These are phyloP conservation scores for Thalia dealbata DNA, from an alignment of 176 grass and related monocot genomes.

Conservation along the genomic window DNA sequence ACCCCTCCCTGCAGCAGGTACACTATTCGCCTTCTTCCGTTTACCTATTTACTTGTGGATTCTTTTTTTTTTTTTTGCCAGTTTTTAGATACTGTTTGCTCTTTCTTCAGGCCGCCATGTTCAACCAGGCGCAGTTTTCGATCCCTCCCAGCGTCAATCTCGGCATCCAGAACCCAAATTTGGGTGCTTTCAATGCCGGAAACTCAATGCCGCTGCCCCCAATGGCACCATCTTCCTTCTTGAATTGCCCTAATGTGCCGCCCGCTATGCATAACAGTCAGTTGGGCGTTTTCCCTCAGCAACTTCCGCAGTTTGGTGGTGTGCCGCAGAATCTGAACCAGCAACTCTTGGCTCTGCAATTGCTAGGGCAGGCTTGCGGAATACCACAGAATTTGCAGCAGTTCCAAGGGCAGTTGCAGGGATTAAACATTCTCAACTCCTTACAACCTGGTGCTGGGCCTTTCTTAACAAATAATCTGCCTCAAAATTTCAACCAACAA, in stretches of 20 bases:
- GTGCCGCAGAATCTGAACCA: not conserved
- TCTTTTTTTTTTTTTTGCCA: not conserved
- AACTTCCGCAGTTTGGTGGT: not conserved
- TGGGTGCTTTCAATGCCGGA: not conserved
- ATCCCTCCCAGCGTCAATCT: not conserved
- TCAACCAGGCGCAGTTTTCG: slow-evolving; percentile 1
- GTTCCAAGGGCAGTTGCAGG: slow-evolving; percentile 6
- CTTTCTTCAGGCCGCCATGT: not conserved
- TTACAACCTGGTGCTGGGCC: not conserved
- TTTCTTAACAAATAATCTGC: not conserved
- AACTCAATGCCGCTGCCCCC: not conserved
- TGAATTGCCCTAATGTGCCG: not conserved
- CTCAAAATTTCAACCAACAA: slow-evolving; percentile 1
- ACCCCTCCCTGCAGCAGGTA: not conserved
- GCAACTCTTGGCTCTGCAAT: slow-evolving; percentile 4
- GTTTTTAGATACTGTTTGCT: not conserved
- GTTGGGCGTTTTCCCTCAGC: not conserved
- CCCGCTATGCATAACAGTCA: not conserved
- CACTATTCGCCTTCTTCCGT: not conserved
- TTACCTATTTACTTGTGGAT: too few species aligned
- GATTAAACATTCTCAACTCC: not conserved
- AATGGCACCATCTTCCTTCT: not conserved
- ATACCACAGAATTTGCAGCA: not conserved
- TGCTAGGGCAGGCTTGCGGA: not conserved
- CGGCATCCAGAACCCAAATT: not conserved